Conservation (phyloP, 75 land plant genomes). For the Pseudotsuga menziesii region DNA sequence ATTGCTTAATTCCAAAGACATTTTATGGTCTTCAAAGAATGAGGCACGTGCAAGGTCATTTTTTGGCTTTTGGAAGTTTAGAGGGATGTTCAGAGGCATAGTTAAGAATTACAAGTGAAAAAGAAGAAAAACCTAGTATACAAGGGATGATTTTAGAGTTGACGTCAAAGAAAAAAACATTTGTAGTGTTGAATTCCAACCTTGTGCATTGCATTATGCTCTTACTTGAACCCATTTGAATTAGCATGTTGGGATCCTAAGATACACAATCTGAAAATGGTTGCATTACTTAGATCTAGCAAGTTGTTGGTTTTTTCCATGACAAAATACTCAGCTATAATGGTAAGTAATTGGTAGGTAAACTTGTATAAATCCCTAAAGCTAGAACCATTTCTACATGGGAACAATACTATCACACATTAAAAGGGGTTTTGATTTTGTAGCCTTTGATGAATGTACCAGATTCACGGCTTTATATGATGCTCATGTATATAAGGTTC, state of each 20-base stretch:
- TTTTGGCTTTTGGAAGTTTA: too few relatives aligned
- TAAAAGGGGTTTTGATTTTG: conserved; percentile 5
- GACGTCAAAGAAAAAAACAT: conserved; percentile 17
- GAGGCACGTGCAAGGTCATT: too few relatives aligned
- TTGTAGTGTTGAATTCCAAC: conserved; percentile 2
- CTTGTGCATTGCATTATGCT: neutral
- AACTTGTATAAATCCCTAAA: conserved; percentile 15
- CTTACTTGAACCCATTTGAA: neutral
- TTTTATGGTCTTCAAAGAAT: too few relatives aligned
- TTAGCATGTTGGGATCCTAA: conserved; percentile 5
- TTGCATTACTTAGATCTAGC: conserved; percentile 14
- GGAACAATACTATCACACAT: conserved; percentile 1
- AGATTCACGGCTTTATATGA: conserved; percentile 1
- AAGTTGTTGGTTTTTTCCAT: conserved; percentile 16
- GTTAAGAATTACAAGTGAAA: neutral
- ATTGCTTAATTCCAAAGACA: too few relatives aligned
- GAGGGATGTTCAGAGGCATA: neutral
- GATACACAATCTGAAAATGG: neutral
- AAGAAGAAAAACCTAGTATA: neutral
- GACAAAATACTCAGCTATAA: neutral
- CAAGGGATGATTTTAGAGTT: conserved; percentile 19
- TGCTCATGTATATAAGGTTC: neutral
- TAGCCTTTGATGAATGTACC: neutral
- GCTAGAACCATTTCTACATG: neutral
- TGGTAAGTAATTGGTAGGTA: too few relatives aligned